Percentiles rank a stretch among this genome's conserved stretches.
Conservation (phyloP, 2,329 filamentous ascomycete genomes). For the Colletotrichum coccodes region DNA sequence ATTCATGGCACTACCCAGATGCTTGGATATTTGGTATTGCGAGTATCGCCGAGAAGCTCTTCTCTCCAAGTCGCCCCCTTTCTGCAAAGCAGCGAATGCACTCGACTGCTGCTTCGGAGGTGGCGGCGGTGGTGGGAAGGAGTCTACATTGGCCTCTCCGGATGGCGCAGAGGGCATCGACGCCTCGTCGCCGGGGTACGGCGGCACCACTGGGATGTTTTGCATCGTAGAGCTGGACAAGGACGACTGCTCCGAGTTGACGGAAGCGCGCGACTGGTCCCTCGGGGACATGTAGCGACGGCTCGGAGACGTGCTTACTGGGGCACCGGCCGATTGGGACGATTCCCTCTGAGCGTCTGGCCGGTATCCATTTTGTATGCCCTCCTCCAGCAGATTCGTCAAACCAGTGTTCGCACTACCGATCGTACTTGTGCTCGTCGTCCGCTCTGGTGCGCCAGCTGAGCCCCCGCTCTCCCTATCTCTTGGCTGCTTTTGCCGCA, state of each 20-base stretch:
- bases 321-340: constrained; percentile 26
- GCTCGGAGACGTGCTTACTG: constrained; percentile 54
- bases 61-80: constrained; percentile 91
- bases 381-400: constrained; percentile 69
- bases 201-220: constrained; percentile 78
- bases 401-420: constrained; percentile 67
- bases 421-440: constrained; percentile 68
- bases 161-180: constrained; percentile 42
- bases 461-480: constrained; percentile 62
- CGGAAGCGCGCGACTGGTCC: constrained; percentile 62
- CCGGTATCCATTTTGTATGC: constrained; percentile 63
- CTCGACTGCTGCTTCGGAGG: constrained; percentile 83
- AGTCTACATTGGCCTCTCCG: constrained; percentile 66
- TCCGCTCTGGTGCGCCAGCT: constrained; percentile 54
- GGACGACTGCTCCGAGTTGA: constrained; percentile 71
- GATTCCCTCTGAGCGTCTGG: constrained; percentile 42
- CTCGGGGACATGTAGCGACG: constrained; percentile 57
- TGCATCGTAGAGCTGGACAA: constrained; percentile 82
- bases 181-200: constrained; percentile 72
- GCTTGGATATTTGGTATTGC: constrained; percentile 95
- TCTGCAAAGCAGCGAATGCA: constrained; percentile 88
- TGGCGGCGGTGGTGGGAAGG: constrained; percentile 76
- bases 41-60: constrained; percentile 94
- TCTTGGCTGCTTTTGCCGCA: constrained; percentile 72
- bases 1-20: constrained; percentile 82